Percentiles rank a stretch among this genome's conserved stretches.
phyloP scores from a whole-genome alignment of 208 protist genomes.

The Novymonas esmeraldas region DNA sequence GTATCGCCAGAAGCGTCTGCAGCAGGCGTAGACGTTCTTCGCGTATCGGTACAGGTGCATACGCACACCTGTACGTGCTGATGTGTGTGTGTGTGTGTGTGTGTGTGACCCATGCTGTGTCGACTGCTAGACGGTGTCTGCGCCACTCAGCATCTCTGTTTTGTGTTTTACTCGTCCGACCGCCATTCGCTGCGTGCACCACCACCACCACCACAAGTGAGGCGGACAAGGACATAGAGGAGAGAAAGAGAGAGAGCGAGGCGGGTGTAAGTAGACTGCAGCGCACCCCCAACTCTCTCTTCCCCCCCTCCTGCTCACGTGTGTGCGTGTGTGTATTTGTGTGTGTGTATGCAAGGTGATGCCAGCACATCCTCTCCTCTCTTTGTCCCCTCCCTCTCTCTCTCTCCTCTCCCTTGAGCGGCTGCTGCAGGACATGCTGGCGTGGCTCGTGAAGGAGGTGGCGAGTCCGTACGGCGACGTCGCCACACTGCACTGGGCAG shows the following conservation, averaged over 20 bases:
- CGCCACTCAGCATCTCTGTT: too few relatives aligned
- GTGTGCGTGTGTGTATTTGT: background rate
- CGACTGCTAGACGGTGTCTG: too few relatives aligned
- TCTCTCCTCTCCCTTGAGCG: background rate
- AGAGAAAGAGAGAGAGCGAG: too few relatives aligned
- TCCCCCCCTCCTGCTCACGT: background rate
- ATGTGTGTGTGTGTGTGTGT: background rate
- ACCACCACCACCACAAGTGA: too few relatives aligned
- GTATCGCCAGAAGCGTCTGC: constrained; percentile 37
- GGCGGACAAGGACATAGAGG: too few relatives aligned
- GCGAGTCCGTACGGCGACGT: constrained; percentile 76
- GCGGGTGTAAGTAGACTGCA: too few relatives aligned
- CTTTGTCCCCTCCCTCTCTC: background rate
- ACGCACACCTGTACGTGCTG: background rate
- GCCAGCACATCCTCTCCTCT: background rate
- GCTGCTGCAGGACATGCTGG: constrained; percentile 44
- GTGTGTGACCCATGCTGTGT: background rate
- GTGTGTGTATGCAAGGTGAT: too few relatives aligned
- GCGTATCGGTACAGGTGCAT: background rate
- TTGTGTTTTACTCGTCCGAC: too few relatives aligned
- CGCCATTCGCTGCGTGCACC: too few relatives aligned
- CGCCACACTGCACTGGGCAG: constrained; percentile 83
- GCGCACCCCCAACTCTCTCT: background rate
- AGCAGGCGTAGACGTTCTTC: constrained; percentile 8
- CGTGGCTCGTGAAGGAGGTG: constrained; percentile 74